Base-by-base conservation (phyloP, 1,284 basidiomycete species). In the Malassezia brasiliensis region DNA sequence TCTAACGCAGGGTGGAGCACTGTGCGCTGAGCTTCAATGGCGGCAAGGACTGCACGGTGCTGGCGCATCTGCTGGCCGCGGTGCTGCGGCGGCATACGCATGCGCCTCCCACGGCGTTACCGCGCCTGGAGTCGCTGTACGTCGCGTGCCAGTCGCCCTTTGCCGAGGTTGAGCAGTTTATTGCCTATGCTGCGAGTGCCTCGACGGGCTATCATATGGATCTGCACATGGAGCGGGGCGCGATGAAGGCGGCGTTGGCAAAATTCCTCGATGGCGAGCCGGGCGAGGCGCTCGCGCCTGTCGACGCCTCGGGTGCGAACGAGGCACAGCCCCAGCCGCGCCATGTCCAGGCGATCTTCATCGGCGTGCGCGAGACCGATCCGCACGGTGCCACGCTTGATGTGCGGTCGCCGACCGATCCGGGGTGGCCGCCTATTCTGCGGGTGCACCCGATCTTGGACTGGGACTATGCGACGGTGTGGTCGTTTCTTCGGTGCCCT, bases 401-500 rank as follows among this genome's bases (percentile, higher is more conserved):
- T 64, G 30, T 61, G 3, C 57, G 65, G 1, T 50, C 58, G 5
- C 60, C 59, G 52, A 66, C 66, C 22, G 71, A 72, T 42, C 56
- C 62, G 0, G 85, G 81, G 50, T 98, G 93, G 93, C 91, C 93
- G 5, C 73, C 77, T 3, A 88, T 93, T 57, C 85, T 91, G 69
- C 83, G 93, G 19, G 83, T 98, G 28, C 93, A 98, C 73, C 93
- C 94, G 0, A 88, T 98, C 65, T 86, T 98, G 47, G 85, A 96
- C 72, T 98, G 93, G 93, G 79, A 82, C 0, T 98, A 98, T 76
- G 72, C 77, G 2, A 83, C 94, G 59, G 83, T 98, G 1, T 98
- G 94, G 94, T 77, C 78, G 1, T 98, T 93, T 77, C 77, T 98
- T 35, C 79, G 84, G 7, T 79, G 79, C 55, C 78, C 93, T 9